Conservation (phyloP, 495 filamentous ascomycete species). For the Hyaloscypha variabilis region DNA sequence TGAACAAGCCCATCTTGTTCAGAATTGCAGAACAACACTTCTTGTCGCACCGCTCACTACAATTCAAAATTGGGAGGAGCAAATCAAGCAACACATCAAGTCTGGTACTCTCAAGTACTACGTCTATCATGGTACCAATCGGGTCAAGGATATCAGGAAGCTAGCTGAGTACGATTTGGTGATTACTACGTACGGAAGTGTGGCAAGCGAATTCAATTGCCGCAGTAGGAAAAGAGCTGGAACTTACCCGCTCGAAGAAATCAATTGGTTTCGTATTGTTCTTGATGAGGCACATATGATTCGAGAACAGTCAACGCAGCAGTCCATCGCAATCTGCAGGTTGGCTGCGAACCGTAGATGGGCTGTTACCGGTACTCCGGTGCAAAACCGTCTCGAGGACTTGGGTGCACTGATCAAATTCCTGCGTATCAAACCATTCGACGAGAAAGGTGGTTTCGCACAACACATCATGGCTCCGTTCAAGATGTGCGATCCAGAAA, state of each 20-base stretch:
- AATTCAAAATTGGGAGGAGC: conserved; percentile 88
- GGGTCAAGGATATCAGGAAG: conserved; percentile 65
- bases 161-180: conserved; percentile 79
- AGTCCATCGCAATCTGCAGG: conserved; percentile 83
- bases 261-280: conserved; percentile 94
- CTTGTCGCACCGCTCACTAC: conserved; percentile 89
- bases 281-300: conserved; percentile 96
- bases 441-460: conserved; percentile 71
- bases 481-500: conserved; percentile 77
- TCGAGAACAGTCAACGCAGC: conserved; percentile 76
- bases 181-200: conserved; percentile 87
- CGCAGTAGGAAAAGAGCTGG: conserved; percentile 60
- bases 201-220: conserved; percentile 74
- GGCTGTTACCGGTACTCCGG: conserved; percentile 93
- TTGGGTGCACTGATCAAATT: conserved; percentile 90
- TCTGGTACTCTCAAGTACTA: conserved; percentile 63
- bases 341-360: conserved; percentile 82
- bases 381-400: conserved; percentile 92
- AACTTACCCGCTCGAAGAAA: conserved; percentile 67
- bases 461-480: conserved; percentile 82
- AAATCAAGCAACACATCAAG: conserved; percentile 80
- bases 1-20: conserved; percentile 46
- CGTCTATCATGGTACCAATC: conserved; percentile 81
- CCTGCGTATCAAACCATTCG: conserved; percentile 82
- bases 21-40: conserved; percentile 79